Base-by-base conservation (phyloP, 148 eudicot species). In the Silene uniflora region DNA sequence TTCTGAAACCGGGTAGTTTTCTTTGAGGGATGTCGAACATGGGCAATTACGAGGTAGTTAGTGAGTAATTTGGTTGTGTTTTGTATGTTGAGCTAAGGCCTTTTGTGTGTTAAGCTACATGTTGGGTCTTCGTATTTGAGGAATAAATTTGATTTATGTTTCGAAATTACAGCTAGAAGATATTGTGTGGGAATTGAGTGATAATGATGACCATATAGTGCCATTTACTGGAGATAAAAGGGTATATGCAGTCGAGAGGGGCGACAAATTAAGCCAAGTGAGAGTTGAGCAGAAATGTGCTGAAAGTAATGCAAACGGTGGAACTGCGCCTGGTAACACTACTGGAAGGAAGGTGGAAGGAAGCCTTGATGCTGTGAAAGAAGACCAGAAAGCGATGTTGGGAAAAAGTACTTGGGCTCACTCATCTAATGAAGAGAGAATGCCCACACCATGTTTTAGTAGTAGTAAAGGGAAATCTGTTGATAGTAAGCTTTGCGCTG, bases 111-210 rank as follows among this genome's bases (percentile, higher is more conserved):
- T 21, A 68, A 67, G 23, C 18, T 68, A 68, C 25, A 44, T n/a
- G 39, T 19, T 27, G 19, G 47, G 22, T 35, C 5, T 29, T 62
- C 32, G 5, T 17, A 54, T 12, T 71, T 67, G 29, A 10, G n/a
- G 0, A 56, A 12, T 58, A 54, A 5, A 72, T 54, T 54, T 67
- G 27, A 72, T 59, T 76, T n/a, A 2, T 6, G 24, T 59, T 44
- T 49, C 54, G 46, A 6, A 49, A 75, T 83, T 85, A 71, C 96
- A 94, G 98, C 79, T 94, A 73, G 93, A 89, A 82, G 93, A 92
- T 86, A 87, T 83, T 61, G 85, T 78, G 64, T 90, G 97, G 97
- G 87, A 89, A 35, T 78, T 86, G 79, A 87, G 80, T 76, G 90
- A 80, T 71, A 86, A 77, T 74, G 90, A 85, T 62, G 96, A 95